Evolutionary conservation across 2,329 filamentous ascomycete genomes (phyloP).

Genomic region (Fusarium clavum): DNA sequence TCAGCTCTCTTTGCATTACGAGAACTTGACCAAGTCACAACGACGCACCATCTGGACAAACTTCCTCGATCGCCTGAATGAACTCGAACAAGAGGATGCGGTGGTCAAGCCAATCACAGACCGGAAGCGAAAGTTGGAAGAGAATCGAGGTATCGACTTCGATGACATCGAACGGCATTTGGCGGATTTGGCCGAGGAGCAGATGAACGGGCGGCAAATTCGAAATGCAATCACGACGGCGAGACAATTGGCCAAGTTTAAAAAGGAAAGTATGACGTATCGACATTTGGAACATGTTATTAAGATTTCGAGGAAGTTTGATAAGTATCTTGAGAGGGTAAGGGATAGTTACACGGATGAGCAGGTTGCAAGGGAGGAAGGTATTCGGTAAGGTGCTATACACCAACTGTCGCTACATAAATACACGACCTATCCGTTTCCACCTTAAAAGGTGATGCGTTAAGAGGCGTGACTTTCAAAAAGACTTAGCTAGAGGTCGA

Average conservation of each 20-base stretch:
- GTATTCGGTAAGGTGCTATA: neutral
- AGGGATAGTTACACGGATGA: constrained; percentile 1
- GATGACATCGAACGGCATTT: constrained; percentile 31
- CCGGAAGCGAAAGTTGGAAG: neutral
- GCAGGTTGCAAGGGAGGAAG: neutral
- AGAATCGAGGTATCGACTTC: constrained; percentile 6
- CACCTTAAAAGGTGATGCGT: too few species aligned
- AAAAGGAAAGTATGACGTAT: neutral
- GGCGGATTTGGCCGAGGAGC: constrained; percentile 47
- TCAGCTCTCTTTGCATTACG: constrained; percentile 51
- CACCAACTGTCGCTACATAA: too few species aligned
- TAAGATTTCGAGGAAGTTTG: constrained; percentile 11
- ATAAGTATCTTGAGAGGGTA: constrained; percentile 12
- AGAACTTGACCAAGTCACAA: constrained; percentile 36
- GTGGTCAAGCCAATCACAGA: neutral
- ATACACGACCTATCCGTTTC: too few species aligned
- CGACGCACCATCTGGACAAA: neutral
- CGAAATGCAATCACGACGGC: constrained; percentile 52
- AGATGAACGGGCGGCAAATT: constrained; percentile 58
- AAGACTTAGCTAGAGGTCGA: neutral
- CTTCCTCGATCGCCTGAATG: neutral
- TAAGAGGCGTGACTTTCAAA: too few species aligned
- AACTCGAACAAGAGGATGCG: accelerated
- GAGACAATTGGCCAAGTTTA: constrained; percentile 41
- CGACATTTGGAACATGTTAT: constrained; percentile 14